Base-by-base conservation (phyloP, 805 yeast species). In the Metschnikowia drakensbergensis region DNA sequence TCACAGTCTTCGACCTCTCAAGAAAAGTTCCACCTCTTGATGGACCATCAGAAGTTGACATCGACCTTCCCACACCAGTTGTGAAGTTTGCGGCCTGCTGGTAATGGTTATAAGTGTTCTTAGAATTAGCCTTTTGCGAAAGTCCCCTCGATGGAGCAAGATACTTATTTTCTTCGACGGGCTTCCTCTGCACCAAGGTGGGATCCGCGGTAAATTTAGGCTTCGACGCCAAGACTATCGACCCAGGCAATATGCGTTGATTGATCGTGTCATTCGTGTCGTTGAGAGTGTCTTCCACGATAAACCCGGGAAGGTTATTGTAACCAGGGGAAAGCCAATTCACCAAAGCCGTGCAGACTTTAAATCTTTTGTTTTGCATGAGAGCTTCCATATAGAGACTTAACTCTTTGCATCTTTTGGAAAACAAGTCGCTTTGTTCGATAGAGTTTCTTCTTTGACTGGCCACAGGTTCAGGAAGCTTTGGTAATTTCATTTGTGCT, bases 401-500 rank as follows among this genome's bases (percentile, higher is more conserved):
- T 51, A 78, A 55, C 13, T 67, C 68, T 33, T 67, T 66, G 46
- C 78, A 71, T 46, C 80, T 59, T 51, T 65, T 64, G 13, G 53
- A 46, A 26, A 54, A 51, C n/a, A 52, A 13, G 9, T 49, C 54
- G 13, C 41, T 27, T 34, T 47, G 58, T 37, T 55, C 50, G 50
- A 53, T 10, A 6, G 53, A 47, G 42, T 47, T 37, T 17, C 54
- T 46, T 62, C 59, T 32, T 59, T 59, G 38, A 62, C 65, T 54
- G 4, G 77, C 74, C n/a, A 77, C 68, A 7, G 80, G 78, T 41
- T 71, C 76, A 17, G 81, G 82, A 30, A 78, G 54, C 28, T 58
- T 59, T 22, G 82, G 81, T 11, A 76, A 48, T 11, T 48, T 47
- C 17, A 38, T 35, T 28, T 38, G 42, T 2, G 46, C 46, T 1